Evolutionary conservation across 192 early-diverging fungal genomes (phyloP), one percentile per base, ranked within the genome.

Genomic region (Coemansia sp.): DNA sequence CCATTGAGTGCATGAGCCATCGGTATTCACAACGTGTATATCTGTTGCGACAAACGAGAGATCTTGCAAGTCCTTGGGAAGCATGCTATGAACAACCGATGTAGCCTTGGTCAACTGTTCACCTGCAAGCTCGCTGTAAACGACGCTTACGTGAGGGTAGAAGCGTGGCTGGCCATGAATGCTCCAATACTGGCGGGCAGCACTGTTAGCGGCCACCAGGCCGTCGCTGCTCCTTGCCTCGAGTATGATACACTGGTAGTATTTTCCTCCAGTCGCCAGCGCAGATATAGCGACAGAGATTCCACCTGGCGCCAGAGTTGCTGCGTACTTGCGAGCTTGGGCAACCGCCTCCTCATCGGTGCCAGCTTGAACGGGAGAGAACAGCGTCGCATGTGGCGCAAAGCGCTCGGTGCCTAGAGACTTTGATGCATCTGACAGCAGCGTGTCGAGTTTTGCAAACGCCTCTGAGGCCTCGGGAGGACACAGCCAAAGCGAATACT

Each of bases 401-500:
- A 80, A 80, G 11, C 32, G 42, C 14, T 72, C 65, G 0, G 68
- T 41, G 19, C 39, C 43, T 7, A 71, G 72, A 2, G 62, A 12
- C 12, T 38, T 9, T 7, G 78, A 53, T 7, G 61, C 60, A 20
- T 53, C 4, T 17, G 56, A 14, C 25, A 80, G 68, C 3, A 65
- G 46, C 0, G 37, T n/a, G 8, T 60, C 51, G 10, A 80, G 61
- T 6, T 6, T 19, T 1, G 20, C 4, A 20, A 65, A 53, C 8
- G 65, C 19, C 11, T 27, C 25, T 11, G 71, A 74, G 25, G 19
- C 35, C 1, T 3, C 32, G 1, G 65, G 62, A 7, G 78, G 78
- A 60, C 73, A 72, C 43, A 81, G 49, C 78, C 78, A 81, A 12
- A 81, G 65, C 24, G 78, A 69, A 45, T 75, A 81, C 32, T 75